These are phyloP conservation scores for Colletotrichum echinochloae DNA, from an alignment of 2,329 filamentous ascomycete genomes.

Conservation along the genomic window DNA sequence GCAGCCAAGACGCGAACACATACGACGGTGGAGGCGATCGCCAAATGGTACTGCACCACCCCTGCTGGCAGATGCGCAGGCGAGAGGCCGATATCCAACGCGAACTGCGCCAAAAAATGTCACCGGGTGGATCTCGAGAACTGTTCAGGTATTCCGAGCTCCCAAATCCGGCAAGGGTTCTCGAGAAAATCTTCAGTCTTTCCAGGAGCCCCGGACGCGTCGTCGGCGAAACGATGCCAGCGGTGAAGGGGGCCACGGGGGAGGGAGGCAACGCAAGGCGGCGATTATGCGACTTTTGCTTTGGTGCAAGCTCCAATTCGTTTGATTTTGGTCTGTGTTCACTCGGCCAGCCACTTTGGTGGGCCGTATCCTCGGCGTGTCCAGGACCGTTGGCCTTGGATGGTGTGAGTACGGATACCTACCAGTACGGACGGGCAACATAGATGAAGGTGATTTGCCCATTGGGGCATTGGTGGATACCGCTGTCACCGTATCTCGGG, in stretches of 20 bases:
- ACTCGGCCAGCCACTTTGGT: conserved; percentile 36
- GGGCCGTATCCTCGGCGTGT: conserved; percentile 36
- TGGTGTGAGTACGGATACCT: background rate
- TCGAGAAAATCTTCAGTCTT: conserved; percentile 16
- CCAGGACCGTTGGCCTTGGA: conserved; percentile 12
- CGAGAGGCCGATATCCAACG: conserved; percentile 13
- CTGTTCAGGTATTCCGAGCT: conserved; percentile 35
- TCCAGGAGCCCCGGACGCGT: conserved; percentile 30
- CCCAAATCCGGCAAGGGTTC: conserved; percentile 21
- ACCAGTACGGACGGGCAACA: conserved; percentile 18
- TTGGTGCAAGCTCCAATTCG: conserved; percentile 26
- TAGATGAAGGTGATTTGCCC: conserved; percentile 15
- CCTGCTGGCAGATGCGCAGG: conserved; percentile 10
- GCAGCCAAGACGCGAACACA: conserved; percentile 28
- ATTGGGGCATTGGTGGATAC: conserved; percentile 15
- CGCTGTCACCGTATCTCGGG: conserved; percentile 1
- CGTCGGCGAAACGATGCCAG: conserved; percentile 30
- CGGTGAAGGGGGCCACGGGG: conserved; percentile 33
- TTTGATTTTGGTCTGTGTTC: conserved; percentile 27
- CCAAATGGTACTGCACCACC: conserved; percentile 21
- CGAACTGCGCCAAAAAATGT: conserved; percentile 38
- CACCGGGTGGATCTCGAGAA: conserved; percentile 24
- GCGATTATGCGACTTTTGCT: conserved; percentile 30
- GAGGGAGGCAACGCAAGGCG: background rate
- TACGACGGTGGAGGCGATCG: conserved; percentile 38